These are phyloP conservation scores for Miscanthus sacchariflorus DNA, from an alignment of 202 grass and related monocot species.

Conservation along the genomic window DNA sequence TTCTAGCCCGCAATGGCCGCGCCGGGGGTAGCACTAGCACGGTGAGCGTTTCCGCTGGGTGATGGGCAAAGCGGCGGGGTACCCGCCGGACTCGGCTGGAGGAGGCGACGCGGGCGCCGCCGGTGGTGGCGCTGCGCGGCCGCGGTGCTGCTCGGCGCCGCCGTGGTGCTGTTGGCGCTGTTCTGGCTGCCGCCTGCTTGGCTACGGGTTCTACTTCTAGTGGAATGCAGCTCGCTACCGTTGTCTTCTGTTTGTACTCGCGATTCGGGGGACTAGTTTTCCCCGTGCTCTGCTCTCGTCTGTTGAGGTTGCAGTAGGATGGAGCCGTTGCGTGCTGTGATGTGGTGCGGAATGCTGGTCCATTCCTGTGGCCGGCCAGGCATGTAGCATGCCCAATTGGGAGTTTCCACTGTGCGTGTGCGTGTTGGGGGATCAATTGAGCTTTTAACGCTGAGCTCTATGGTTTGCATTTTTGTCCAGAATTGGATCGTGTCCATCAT, in stretches of 20 bases:
- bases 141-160: slow-evolving; percentile 59
- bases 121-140: slow-evolving; percentile 57
- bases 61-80: slow-evolving; percentile 72
- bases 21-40: slow-evolving; percentile 18
- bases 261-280: neutral
- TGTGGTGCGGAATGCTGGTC: slow-evolving; percentile 12
- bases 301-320: neutral
- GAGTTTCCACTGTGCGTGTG: neutral
- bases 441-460: neutral
- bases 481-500: neutral
- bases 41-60: slow-evolving; percentile 44
- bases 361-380: neutral
- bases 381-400: neutral
- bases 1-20: neutral
- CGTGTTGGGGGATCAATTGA: neutral
- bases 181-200: slow-evolving; percentile 69
- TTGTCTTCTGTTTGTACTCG: neutral
- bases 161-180: slow-evolving; percentile 64
- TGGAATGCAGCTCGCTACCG: neutral
- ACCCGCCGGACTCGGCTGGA: slow-evolving; percentile 38
- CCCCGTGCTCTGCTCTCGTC: neutral
- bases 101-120: slow-evolving; percentile 1
- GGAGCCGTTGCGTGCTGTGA: neutral
- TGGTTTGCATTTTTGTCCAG: neutral
- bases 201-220: neutral